Evolutionary conservation across 768 basidiomycete species (phyloP).

Genomic region (Mycena venus): DNA sequence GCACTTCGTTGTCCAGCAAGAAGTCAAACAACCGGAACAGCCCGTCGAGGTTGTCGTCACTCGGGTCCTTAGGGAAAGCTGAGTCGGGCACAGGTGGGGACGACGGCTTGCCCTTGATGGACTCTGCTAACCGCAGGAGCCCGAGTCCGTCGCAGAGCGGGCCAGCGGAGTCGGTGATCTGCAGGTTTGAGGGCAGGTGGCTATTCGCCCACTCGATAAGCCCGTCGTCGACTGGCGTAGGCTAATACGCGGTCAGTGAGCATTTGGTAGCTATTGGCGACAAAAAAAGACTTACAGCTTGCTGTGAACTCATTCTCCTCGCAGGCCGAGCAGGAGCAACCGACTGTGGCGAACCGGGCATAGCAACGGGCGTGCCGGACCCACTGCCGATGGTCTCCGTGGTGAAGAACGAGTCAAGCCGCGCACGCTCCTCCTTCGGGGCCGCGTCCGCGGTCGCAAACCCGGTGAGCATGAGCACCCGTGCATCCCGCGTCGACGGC

Average conservation of each 20-base stretch:
- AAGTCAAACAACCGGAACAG: constrained; percentile 93
- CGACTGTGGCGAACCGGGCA: constrained; percentile 40
- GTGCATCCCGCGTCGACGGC: constrained; percentile 84
- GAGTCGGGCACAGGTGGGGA: constrained; percentile 83
- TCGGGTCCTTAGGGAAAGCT: constrained; percentile 76
- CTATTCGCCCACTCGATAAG: constrained; percentile 92
- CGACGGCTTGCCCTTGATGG: constrained; percentile 74
- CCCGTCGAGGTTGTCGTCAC: constrained; percentile 88
- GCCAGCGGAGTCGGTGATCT: constrained; percentile 62
- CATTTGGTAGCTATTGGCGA: background rate
- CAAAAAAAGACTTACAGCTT: constrained; percentile 32
- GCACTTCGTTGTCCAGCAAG: constrained; percentile 90
- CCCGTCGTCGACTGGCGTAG: constrained; percentile 55
- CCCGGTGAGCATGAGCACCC: constrained; percentile 71
- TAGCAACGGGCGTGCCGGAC: background rate
- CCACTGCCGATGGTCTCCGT: constrained; percentile 49
- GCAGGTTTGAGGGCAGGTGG: constrained; percentile 76
- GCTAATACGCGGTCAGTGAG: constrained; percentile 30
- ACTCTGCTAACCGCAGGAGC: constrained; percentile 88
- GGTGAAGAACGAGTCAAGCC: constrained; percentile 70
- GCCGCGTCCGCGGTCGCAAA: constrained; percentile 52
- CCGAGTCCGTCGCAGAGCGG: constrained; percentile 77
- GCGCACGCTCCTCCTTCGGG: constrained; percentile 60
- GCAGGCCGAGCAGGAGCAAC: constrained; percentile 72
- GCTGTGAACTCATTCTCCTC: constrained; percentile 24